Base-by-base conservation (phyloP, 768 basidiomycete genomes). In the Tephrocybe sp. region DNA sequence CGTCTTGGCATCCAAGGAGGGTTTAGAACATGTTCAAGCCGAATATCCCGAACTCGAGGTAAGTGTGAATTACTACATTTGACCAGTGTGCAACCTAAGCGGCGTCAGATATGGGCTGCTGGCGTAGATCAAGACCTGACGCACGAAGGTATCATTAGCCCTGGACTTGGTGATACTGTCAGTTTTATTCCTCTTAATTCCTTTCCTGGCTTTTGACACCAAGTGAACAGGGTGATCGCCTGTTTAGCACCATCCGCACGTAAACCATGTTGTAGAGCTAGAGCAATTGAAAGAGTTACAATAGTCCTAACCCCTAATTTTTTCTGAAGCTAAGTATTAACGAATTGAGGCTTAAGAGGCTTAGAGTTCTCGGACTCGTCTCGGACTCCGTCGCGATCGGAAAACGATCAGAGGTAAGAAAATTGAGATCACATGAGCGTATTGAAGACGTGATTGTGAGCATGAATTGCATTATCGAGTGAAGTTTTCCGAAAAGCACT, bases 161-260 rank as follows among this genome's bases (percentile, higher is more conserved):
- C 95, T 9, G 95, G 95, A 16, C 76, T 96, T 36, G 95, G 95
- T 4, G 95, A 97, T 67, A 83, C 90, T 21, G 92, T 91, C 61
- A 63, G 88, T 76, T 26, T 18, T 44, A 24, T 16, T 25, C 40
- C 55, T 35, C 31, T 30, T 26, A 19, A 26, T 1, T 18, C n/a
- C 3, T 15, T 8, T 5, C 18, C 19, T 12, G 12, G 19, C 9
- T 9, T 19, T 41, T 56, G 28, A 59, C 36, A n/a, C 13, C 15
- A 34, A 1, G 3, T n/a, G 11, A 28, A 35, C 56, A 93, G 89
- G 92, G 92, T 2, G 92, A 95, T 59, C 85, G 92, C 9, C 65
- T 92, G 51, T 92, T 89, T 72, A 87, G 87, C 61, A 92, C 92
- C 0, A 59, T 82, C n/a, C 72, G 70, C 19, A 54, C 64, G 41